Percentiles rank a stretch among this genome's conserved stretches.
phyloP scores from a whole-genome alignment of 2,329 filamentous ascomycete genomes.

The Alternaria tenuissima region DNA sequence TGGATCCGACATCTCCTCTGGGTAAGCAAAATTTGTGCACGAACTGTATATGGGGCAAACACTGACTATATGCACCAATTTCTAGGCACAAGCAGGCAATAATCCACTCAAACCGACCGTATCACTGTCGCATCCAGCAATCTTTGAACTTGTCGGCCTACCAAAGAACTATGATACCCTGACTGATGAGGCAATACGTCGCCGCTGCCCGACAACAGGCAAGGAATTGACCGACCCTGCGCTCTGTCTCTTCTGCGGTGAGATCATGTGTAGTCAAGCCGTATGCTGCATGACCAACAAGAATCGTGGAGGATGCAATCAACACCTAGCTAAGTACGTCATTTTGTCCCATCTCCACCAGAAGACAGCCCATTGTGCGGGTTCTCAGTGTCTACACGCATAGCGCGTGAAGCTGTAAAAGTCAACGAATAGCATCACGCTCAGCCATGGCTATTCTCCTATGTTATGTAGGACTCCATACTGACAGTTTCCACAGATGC shows the following conservation, averaged over 20 bases:
- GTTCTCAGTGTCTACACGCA: no score
- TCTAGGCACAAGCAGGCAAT: conserved; percentile 42
- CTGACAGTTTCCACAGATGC: conserved; percentile 65
- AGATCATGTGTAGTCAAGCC: conserved; percentile 95
- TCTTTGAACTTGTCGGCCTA: conserved; percentile 92
- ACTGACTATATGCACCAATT: neutral
- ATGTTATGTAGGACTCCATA: neutral
- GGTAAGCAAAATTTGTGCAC: conserved; percentile 2
- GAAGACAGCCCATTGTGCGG: no score
- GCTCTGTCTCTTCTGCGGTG: conserved; percentile 92
- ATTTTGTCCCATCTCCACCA: neutral
- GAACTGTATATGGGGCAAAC: neutral
- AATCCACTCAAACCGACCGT: conserved; percentile 55
- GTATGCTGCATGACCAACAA: conserved; percentile 83
- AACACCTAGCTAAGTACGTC: conserved; percentile 84
- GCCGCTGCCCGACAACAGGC: conserved; percentile 85
- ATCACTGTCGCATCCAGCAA: conserved; percentile 79
- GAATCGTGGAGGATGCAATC: conserved; percentile 71
- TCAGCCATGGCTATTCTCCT: conserved; percentile 19
- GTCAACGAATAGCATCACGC: neutral
- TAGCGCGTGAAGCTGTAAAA: neutral
- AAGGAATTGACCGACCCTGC: conserved; percentile 91
- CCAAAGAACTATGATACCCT: conserved; percentile 91
- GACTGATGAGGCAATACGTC: conserved; percentile 87
- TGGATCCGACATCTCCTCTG: conserved; percentile 75